A percentile compares a stretch with the other conserved stretches of the same genome.
Evolutionary conservation across 306 rosid genomes (phyloP).

Genomic region (Quercus robur): DNA sequence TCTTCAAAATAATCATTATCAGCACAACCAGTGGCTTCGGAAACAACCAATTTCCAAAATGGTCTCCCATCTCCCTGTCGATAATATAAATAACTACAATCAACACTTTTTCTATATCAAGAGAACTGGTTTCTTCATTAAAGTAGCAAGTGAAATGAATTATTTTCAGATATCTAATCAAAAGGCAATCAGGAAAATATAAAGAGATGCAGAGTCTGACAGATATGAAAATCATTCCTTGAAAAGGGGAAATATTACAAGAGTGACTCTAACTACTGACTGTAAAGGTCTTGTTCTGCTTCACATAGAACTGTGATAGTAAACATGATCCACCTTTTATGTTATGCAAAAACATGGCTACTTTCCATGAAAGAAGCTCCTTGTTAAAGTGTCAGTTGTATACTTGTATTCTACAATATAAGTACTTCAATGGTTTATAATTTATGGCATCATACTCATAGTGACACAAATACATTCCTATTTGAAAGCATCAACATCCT

Average conservation of each 20-base stretch:
- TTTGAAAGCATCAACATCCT: neutral
- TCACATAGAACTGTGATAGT: neutral
- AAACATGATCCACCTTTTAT: neutral
- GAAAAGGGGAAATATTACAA: neutral
- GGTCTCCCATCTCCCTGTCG: constrained; percentile 96
- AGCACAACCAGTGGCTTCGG: constrained; percentile 89
- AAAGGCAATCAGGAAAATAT: neutral
- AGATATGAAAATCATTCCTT: neutral
- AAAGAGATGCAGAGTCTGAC: neutral
- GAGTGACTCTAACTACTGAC: neutral
- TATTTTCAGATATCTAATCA: neutral
- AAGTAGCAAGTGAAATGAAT: neutral
- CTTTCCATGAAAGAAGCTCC: neutral
- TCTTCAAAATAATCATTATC: constrained; percentile 77
- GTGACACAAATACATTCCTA: neutral
- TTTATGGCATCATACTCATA: neutral
- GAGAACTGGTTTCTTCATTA: neutral
- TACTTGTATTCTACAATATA: neutral
- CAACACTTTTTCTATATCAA: neutral
- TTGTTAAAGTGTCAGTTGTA: neutral
- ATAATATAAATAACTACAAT: constrained; percentile 1
- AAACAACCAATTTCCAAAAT: constrained; percentile 91
- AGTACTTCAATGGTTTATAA: neutral
- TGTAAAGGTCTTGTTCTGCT: neutral
- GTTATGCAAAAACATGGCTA: neutral